Base-by-base conservation (phyloP, 2,329 filamentous ascomycete species). In the Fusarium mundagurra region DNA sequence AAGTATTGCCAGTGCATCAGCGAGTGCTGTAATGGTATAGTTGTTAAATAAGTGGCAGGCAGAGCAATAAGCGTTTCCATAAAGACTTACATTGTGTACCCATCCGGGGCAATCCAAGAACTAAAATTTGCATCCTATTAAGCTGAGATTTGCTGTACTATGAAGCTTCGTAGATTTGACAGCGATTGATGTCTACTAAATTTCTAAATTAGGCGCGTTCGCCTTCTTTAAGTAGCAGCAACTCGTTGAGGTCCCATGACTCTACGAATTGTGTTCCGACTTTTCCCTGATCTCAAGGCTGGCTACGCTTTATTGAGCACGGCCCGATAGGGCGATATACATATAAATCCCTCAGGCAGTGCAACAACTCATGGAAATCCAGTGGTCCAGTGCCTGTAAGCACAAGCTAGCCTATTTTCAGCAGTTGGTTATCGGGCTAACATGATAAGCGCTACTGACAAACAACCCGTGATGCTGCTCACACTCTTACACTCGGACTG, bases 101-200 rank as follows among this genome's bases (percentile, higher is more conserved):
- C 4, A 29, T 50, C 6, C 47, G 47, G 1, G 47, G 47, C 20
- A 50, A 18, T n/a, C 47, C 47, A 50, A 50, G 47, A 31, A 50
- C 2, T n/a, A 50, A n/a, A n/a, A n/a, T 0, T 17, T 50, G 47
- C 47, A 50, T 50, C 47, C 3, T 50, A 1, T 0, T 8, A n/a
- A 9, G 20, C 0, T 13, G 8, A 4, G 2, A 9, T 1, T 17
- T 18, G 29, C 12, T 17, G 4, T 31, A 12, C 0, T 2, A 17
- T n/a, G 20, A 3, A 12, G 14, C 0, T 27, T 45, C 0, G 24
- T 8, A 20, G 8, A 18, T 27, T 0, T 20, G 8, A 12, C 0
- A 45, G 17, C 18, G 0, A 14, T 20, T 4, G 2, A 10, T 17
- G 4, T 31, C 6, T 11, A 31, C 0, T 0, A 6, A 16, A 6